phyloP scores from a whole-genome alignment of 208 protist genomes.

The Entamoeba invadens region DNA sequence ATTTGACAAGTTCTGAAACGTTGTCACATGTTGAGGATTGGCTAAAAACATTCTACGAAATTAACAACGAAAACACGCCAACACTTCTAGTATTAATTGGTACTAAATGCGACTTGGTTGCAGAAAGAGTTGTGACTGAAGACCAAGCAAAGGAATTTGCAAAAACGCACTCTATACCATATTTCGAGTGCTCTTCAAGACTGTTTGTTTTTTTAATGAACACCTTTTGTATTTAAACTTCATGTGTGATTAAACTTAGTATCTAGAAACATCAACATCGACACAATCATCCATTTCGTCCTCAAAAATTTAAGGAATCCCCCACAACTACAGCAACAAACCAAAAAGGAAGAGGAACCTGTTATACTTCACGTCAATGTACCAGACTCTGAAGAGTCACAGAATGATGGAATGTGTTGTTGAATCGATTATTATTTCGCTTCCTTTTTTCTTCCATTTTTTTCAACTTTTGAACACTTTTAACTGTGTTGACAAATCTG shows the following conservation, averaged over 20 bases:
- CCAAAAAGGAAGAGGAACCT: not conserved
- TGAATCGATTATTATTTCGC: no score
- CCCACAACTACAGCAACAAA: not conserved
- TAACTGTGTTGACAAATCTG: no score
- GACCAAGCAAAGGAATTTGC: constrained; percentile 6
- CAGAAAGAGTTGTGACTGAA: not conserved
- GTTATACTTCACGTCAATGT: not conserved
- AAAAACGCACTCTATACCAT: not conserved
- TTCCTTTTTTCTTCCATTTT: no score
- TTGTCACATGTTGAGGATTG: not conserved
- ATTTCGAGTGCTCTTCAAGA: not conserved
- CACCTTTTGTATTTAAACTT: no score
- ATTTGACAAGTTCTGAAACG: not conserved
- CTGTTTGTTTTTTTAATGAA: no score
- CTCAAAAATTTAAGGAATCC: not conserved
- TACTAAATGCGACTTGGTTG: not conserved
- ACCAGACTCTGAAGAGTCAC: not conserved
- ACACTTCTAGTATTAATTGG: not conserved
- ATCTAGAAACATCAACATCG: not conserved
- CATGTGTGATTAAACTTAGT: not conserved
- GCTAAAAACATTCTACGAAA: not conserved
- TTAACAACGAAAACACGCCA: not conserved
- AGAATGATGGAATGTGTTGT: not conserved
- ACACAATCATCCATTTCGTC: not conserved
- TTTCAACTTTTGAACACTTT: no score